Evolutionary conservation across 305 asterid genomes (phyloP).

Genomic region (Striga hermonthica): DNA sequence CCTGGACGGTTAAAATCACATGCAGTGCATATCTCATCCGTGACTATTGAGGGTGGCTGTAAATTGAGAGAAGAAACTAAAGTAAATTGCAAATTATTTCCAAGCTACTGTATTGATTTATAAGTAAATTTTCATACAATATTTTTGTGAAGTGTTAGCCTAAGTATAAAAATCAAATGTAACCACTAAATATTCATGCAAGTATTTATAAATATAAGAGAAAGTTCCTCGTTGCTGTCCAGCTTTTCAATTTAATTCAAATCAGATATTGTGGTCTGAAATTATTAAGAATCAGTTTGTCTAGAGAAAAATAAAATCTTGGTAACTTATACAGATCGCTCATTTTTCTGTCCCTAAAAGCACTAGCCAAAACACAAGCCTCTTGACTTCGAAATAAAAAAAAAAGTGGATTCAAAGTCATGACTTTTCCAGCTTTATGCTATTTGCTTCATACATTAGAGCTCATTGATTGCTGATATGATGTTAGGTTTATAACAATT

Average conservation of each 20-base stretch:
- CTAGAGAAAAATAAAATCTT: constrained; percentile 16
- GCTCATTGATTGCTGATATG: constrained; percentile 6
- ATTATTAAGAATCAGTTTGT: constrained; percentile 11
- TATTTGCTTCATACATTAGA: constrained; percentile 13
- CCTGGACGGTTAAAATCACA: constrained; percentile 99
- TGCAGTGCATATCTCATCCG: constrained; percentile 97
- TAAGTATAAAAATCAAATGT: constrained; percentile 21
- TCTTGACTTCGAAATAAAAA: constrained; percentile 23
- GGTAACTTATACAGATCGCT: constrained; percentile 28
- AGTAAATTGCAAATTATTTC: constrained; percentile 33
- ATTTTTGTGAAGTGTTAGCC: constrained; percentile 24
- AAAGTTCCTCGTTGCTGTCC: constrained; percentile 25
- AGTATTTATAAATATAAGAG: constrained; percentile 20
- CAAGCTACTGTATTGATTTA: constrained; percentile 25
- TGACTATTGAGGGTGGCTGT: constrained; percentile 95
- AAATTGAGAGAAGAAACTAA: constrained; percentile 34
- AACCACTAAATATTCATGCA: constrained; percentile 17
- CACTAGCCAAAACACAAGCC: constrained; percentile 8
- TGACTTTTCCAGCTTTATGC: constrained; percentile 18
- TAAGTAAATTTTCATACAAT: constrained; percentile 24
- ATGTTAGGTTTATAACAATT: constrained; percentile 20
- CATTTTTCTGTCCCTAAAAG: constrained; percentile 21
- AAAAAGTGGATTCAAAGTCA: constrained; percentile 15
- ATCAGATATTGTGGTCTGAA: constrained; percentile 7
- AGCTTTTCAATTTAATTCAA: constrained; percentile 20